These are phyloP conservation scores for Fulvia fulva DNA, from an alignment of 2,329 filamentous ascomycete genomes.

Conservation along the genomic window DNA sequence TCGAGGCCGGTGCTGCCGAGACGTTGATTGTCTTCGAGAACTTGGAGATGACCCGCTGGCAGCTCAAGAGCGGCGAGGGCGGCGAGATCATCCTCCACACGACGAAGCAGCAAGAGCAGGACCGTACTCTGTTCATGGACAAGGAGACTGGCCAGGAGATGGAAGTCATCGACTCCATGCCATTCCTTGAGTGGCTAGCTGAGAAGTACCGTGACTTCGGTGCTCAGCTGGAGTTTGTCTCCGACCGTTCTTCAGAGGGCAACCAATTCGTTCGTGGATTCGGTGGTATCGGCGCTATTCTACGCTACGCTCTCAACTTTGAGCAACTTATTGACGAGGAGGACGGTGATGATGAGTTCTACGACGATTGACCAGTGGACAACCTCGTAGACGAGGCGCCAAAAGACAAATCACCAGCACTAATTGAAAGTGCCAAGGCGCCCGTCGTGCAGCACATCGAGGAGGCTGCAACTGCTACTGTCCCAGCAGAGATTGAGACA, in stretches of 20 bases:
- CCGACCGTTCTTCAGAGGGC: constrained; percentile 93
- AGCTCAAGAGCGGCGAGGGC: constrained; percentile 74
- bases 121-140: constrained; percentile 86
- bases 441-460: constrained; percentile 41
- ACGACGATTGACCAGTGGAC: constrained; percentile 89
- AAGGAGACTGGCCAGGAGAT: constrained; percentile 95
- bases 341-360: constrained; percentile 68
- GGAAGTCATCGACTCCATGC: constrained; percentile 81
- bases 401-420: constrained; percentile 51
- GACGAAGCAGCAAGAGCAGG: constrained; percentile 75
- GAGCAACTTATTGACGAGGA: constrained; percentile 91
- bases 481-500: constrained; percentile 23
- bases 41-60: constrained; percentile 88
- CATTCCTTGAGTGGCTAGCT: constrained; percentile 99
- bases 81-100: constrained; percentile 75
- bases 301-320: constrained; percentile 99
- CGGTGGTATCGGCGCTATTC: constrained; percentile 93
- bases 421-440: constrained; percentile 51
- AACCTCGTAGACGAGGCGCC: constrained; percentile 66
- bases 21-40: constrained; percentile 96
- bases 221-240: constrained; percentile 92
- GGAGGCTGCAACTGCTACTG: constrained; percentile 28
- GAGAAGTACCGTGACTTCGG: constrained; percentile 98
- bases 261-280: constrained; percentile 99
- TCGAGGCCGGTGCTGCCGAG: constrained; percentile 93